These are phyloP conservation scores for Alternaria sp. DNA, from an alignment of 2,329 filamentous ascomycete species.

Conservation along the genomic window DNA sequence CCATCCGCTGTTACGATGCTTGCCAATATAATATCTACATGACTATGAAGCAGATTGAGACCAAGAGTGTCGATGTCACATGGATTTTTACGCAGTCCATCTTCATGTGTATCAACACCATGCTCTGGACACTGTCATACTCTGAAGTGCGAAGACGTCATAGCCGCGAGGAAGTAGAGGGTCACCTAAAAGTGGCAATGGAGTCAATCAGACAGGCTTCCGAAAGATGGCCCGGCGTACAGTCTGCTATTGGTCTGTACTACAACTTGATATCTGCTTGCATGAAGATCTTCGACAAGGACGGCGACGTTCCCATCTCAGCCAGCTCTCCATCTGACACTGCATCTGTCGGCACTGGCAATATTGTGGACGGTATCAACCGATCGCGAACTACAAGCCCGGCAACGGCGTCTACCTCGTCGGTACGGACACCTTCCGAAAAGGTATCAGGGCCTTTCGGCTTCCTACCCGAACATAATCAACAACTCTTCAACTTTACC, in stretches of 20 bases:
- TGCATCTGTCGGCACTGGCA: slow-evolving; percentile 52
- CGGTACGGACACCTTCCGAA: slow-evolving; percentile 50
- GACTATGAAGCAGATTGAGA: slow-evolving; percentile 80
- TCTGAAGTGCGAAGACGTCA: slow-evolving; percentile 80
- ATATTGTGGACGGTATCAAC: slow-evolving; percentile 53
- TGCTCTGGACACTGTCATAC: slow-evolving; percentile 92
- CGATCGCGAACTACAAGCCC: slow-evolving; percentile 59
- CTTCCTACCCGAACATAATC: slow-evolving; percentile 47
- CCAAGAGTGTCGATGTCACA: slow-evolving; percentile 80
- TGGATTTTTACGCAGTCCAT: slow-evolving; percentile 92
- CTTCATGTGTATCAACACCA: slow-evolving; percentile 90
- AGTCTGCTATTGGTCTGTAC: slow-evolving; percentile 85
- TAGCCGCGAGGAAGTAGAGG: slow-evolving; percentile 76
- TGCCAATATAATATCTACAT: slow-evolving; percentile 83
- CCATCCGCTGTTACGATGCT: slow-evolving; percentile 82
- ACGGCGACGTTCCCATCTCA: slow-evolving; percentile 60
- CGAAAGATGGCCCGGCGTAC: slow-evolving; percentile 90
- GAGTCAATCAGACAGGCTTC: slow-evolving; percentile 82
- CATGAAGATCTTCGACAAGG: slow-evolving; percentile 82
- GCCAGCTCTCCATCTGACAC: slow-evolving; percentile 59
- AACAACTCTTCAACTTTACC: slow-evolving; percentile 41
- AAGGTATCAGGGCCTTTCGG: slow-evolving; percentile 46
- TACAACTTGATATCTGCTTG: slow-evolving; percentile 85
- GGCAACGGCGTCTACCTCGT: slow-evolving; percentile 50
- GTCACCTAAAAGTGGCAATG: slow-evolving; percentile 76